Base-by-base conservation (phyloP, 805 yeast species). In the Wickerhamomyces subpelliculosus region DNA sequence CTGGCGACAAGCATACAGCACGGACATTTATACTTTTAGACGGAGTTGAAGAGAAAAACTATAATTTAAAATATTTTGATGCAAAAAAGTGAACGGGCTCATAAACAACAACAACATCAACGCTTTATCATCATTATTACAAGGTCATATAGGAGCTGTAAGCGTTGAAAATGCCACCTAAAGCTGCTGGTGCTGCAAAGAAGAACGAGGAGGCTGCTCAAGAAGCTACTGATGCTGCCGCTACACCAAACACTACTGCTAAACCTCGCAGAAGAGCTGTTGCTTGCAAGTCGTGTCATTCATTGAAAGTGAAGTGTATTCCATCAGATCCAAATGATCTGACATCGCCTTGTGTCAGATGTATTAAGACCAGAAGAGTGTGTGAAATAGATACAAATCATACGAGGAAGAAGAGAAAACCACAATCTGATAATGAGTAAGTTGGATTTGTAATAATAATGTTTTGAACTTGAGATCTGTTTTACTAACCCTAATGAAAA, bases 271-370 rank as follows among this genome's bases (percentile, higher is more conserved):
- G 57, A 35, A 36, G 57, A 24, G 59, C 80, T 0, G 77, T 74
- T 12, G 84, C 84, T 2, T 79, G 85, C 55, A 75, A 72, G 45
- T 65, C 75, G n/a, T 88, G 97, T 54, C 95, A 90, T 51, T 57
- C 84, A 0, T 68, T 86, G 36, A 88, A 88, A 54, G 96, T 88
- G 25, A 78, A 82, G 48, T 88, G 97, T 59, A 76, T 82, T 8
- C 93, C 95, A 0, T 66, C 80, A 1, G 80, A 80, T 52, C 62
- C 64, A 0, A 34, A 65, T 23, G 73, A 80, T 41, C 78, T 79
- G 9, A 57, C 67, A 2, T 78, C 82, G 4, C 76, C 89, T 0
- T 88, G 97, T 60, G 61, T 72, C 11, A 68, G 96, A 30, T 88
- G 97, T 53, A 44, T 73, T 19, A 83, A 78, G 54, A 68, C 81